phyloP scores from a whole-genome alignment of 2,329 filamentous ascomycete species.

The Paecilomyces niveus region DNA sequence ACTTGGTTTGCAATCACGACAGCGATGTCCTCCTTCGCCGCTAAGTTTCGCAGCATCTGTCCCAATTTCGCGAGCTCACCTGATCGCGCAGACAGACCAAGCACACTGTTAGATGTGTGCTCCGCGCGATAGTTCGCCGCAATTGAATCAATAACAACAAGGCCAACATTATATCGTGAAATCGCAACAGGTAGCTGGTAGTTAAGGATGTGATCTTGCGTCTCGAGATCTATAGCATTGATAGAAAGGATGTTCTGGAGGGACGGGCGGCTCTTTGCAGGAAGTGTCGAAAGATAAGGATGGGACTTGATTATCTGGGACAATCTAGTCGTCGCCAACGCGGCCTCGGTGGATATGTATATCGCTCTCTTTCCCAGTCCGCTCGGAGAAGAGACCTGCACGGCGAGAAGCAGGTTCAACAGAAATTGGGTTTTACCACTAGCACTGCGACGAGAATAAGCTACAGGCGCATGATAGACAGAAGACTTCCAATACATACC shows the following conservation, averaged over 20 bases:
- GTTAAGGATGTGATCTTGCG: slow-evolving; percentile 87
- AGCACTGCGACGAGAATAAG: slow-evolving; percentile 47
- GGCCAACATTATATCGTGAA: slow-evolving; percentile 64
- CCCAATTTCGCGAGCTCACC: slow-evolving; percentile 70
- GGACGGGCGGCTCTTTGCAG: slow-evolving; percentile 47
- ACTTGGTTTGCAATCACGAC: slow-evolving; percentile 95
- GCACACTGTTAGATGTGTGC: slow-evolving; percentile 39
- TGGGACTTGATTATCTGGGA: slow-evolving; percentile 68
- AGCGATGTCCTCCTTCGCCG: slow-evolving; percentile 65
- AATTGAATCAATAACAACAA: slow-evolving; percentile 84
- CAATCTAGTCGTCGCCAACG: slow-evolving; percentile 74
- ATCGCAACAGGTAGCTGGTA: slow-evolving; percentile 89
- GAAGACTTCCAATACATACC: slow-evolving; percentile 40
- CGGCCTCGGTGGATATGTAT: slow-evolving; percentile 89
- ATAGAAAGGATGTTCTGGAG: slow-evolving; percentile 73
- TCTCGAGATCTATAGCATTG: slow-evolving; percentile 80
- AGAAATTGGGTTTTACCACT: slow-evolving; percentile 94
- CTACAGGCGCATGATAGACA: slow-evolving; percentile 7
- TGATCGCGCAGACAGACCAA: slow-evolving; percentile 64
- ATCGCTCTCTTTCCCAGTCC: slow-evolving; percentile 69
- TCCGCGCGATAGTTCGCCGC: slow-evolving; percentile 94
- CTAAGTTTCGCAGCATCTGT: slow-evolving; percentile 66
- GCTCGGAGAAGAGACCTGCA: slow-evolving; percentile 68
- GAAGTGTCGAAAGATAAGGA: slow-evolving; percentile 48
- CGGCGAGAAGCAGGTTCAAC: slow-evolving; percentile 72